These are phyloP conservation scores for Panaeolus papilionaceus DNA, from an alignment of 768 basidiomycete species.

Conservation along the genomic window DNA sequence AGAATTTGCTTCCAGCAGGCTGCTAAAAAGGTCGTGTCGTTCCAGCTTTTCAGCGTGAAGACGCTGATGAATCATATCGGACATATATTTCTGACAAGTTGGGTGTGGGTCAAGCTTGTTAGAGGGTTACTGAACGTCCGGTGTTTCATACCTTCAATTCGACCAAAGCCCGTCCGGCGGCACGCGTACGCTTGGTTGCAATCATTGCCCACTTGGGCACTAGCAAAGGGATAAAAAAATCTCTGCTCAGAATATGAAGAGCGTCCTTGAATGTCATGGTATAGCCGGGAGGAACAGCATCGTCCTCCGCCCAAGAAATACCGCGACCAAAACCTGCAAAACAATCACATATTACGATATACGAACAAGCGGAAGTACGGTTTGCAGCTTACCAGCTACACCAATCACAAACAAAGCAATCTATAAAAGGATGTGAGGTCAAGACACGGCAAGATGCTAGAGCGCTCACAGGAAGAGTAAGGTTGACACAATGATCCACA, in stretches of 20 bases:
- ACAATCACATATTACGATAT: background rate
- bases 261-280: slow-evolving; percentile 55
- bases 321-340: slow-evolving; percentile 54
- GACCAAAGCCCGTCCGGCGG: slow-evolving; percentile 42
- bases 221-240: slow-evolving; percentile 42
- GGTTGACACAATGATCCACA: slow-evolving; percentile 53
- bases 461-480: slow-evolving; percentile 57
- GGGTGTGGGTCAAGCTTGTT: background rate
- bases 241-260: slow-evolving; percentile 47
- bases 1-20: slow-evolving; percentile 56
- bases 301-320: slow-evolving; percentile 54
- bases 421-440: slow-evolving; percentile 34
- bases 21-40: slow-evolving; percentile 58
- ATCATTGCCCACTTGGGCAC: slow-evolving; percentile 47
- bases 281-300: slow-evolving; percentile 47
- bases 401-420: slow-evolving; percentile 63
- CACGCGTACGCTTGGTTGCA: slow-evolving; percentile 39
- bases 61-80: slow-evolving; percentile 58
- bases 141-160: slow-evolving; percentile 46
- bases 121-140: too few species aligned
- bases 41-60: slow-evolving; percentile 42
- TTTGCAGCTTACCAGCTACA: slow-evolving; percentile 46
- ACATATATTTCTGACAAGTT: slow-evolving; percentile 43
- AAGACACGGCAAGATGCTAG: slow-evolving; percentile 11
- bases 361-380: background rate